A percentile compares a stretch with the other conserved stretches of the same genome.
Conservation (phyloP, 768 basidiomycete genomes). For the Cubamyces lactineus region DNA sequence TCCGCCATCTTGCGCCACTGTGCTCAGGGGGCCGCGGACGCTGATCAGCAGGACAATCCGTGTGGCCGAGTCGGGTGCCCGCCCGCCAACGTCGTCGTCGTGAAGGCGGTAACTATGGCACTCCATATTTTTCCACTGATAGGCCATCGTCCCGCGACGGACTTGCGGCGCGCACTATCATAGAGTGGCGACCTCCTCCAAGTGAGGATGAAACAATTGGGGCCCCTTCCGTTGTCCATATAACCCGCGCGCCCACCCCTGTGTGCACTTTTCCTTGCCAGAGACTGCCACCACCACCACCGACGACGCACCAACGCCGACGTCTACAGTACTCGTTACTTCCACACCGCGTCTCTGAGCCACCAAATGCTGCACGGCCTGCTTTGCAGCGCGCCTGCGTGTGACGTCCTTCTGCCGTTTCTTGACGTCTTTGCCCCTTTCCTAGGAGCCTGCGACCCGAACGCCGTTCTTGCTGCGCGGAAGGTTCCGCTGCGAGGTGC, state of each 20-base stretch:
- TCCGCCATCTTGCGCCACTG: no score
- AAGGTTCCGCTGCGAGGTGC: no score
- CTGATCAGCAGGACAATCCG: constrained; percentile 2
- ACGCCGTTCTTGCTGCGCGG: no score
- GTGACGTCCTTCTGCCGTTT: no score
- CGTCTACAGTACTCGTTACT: not conserved
- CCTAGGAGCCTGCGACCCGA: not conserved
- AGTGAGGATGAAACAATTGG: constrained; percentile 5
- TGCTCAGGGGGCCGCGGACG: not conserved
- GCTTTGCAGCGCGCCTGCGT: no score
- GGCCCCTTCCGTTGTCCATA: no score
- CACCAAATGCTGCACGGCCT: no score
- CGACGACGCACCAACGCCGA: not conserved
- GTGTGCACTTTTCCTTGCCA: not conserved
- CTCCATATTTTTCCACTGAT: not conserved
- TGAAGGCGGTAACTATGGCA: constrained; percentile 1
- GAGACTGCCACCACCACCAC: not conserved
- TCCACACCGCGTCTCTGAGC: no score
- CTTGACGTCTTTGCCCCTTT: not conserved
- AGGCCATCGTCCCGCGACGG: no score
- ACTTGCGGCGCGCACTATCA: no score
- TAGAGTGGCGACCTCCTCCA: not conserved
- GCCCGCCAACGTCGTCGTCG: not conserved
- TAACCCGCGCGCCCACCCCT: no score
- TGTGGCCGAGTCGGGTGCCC: constrained; percentile 1